phyloP scores from a whole-genome alignment of 306 rosid species.

The Trifolium fragiferum region DNA sequence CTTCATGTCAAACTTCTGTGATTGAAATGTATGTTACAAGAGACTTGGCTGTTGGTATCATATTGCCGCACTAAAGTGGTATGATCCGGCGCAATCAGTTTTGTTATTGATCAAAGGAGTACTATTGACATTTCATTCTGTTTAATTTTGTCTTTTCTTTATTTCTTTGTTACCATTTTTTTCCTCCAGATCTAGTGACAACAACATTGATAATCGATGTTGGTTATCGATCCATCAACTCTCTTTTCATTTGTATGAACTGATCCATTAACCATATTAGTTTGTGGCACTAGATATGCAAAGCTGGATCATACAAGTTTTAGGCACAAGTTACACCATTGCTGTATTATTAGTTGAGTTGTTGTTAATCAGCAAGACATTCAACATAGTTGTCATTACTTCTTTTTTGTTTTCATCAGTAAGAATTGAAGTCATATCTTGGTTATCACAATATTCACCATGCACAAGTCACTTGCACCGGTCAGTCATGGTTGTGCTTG shows the following conservation, averaged over 20 bases:
- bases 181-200: background rate
- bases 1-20: background rate
- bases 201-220: slow-evolving; percentile 1
- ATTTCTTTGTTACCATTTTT: background rate
- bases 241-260: background rate
- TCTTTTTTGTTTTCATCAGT: no score
- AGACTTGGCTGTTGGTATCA: slow-evolving; percentile 9
- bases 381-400: no score
- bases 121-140: background rate
- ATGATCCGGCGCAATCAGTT: slow-evolving; percentile 36
- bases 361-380: no score
- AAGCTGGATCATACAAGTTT: background rate
- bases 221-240: background rate
- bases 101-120: slow-evolving; percentile 31
- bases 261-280: background rate
- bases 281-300: background rate
- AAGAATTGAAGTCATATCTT: no score
- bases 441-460: no score
- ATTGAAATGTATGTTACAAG: slow-evolving; percentile 24
- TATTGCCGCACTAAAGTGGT: slow-evolving; percentile 23
- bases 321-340: no score
- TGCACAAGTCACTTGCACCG: background rate
- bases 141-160: background rate
- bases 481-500: background rate
- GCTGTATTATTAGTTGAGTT: no score